phyloP scores from a whole-genome alignment of 345 rosid genomes.

The Arabis alpina region DNA sequence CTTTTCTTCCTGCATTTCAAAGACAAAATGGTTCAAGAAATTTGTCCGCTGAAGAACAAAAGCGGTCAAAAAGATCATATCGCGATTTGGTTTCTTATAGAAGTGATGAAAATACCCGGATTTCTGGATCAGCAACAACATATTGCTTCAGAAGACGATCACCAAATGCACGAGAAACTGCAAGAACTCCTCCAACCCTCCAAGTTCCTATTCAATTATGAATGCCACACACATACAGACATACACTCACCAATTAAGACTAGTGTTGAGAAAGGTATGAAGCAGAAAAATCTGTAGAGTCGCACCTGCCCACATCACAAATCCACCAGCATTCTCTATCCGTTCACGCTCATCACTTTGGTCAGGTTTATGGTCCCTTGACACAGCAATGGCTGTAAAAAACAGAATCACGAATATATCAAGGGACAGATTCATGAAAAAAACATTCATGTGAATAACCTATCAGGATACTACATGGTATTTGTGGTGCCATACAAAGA shows the following conservation, averaged over 20 bases:
- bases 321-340: slow-evolving; percentile 98
- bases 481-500: neutral
- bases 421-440: neutral
- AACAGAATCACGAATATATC: neutral
- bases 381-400: slow-evolving; percentile 81
- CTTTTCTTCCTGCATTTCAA: slow-evolving; percentile 75
- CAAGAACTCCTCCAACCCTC: slow-evolving; percentile 99
- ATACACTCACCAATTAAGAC: neutral
- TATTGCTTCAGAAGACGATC: slow-evolving; percentile 92
- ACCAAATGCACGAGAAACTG: slow-evolving; percentile 99
- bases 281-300: neutral
- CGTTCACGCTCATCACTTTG: slow-evolving; percentile 96
- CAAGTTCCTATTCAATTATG: slow-evolving; percentile 69
- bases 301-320: slow-evolving; percentile 98
- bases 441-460: neutral
- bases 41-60: neutral
- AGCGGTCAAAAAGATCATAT: neutral
- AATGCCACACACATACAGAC: slow-evolving; percentile 8
- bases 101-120: slow-evolving; percentile 52
- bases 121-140: slow-evolving; percentile 99
- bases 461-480: slow-evolving; percentile 2
- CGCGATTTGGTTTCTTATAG: neutral
- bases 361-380: slow-evolving; percentile 98
- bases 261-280: neutral
- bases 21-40: neutral